Conservation (phyloP, 2,329 filamentous ascomycete species). For the Aspergillus ruber region DNA sequence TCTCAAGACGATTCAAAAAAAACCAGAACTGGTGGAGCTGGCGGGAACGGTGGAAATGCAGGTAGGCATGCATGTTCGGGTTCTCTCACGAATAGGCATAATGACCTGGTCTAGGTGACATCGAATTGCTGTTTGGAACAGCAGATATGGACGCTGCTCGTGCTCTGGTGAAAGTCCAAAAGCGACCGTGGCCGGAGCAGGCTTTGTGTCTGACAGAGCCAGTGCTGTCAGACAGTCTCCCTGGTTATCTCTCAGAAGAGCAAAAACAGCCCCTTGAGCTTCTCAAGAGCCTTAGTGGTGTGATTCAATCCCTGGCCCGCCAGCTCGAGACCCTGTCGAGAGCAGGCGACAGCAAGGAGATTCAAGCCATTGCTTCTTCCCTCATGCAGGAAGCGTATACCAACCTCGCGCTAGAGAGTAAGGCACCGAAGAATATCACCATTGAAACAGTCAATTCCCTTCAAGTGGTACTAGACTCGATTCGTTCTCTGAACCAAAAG, state of each 20-base stretch:
- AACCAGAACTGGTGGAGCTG: no score
- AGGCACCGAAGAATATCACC: not conserved
- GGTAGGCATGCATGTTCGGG: not conserved
- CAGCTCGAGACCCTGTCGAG: not conserved
- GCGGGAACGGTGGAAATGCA: not conserved
- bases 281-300: not conserved
- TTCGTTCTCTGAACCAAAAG: no score
- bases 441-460: not conserved
- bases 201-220: not conserved
- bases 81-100: not conserved
- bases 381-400: not conserved
- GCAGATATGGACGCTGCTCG: not conserved
- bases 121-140: not conserved
- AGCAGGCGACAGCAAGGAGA: not conserved
- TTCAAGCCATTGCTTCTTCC: not conserved
- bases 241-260: not conserved
- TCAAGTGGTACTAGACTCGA: no score
- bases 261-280: not conserved
- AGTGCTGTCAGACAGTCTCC: not conserved
- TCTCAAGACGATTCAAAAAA: not conserved
- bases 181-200: not conserved
- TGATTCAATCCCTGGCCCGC: not conserved
- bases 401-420: not conserved
- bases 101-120: not conserved
- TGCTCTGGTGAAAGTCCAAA: not conserved